Base-by-base conservation (phyloP, 2,329 filamentous ascomycete species). In the Aulographum hederae region DNA sequence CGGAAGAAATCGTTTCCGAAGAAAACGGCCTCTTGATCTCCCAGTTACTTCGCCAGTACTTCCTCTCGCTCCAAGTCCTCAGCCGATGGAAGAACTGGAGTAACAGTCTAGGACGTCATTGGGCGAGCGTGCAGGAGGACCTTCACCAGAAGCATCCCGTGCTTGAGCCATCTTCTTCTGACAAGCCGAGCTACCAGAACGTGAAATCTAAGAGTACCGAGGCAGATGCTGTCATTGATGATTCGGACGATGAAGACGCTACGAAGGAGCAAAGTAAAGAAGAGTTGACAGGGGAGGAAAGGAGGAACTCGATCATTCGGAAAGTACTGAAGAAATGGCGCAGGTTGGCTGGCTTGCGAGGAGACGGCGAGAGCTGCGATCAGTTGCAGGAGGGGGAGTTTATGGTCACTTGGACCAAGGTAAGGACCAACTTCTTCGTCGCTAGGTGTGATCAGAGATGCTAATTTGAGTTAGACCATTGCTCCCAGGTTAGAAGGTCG, bases 11-110 rank as follows among this genome's bases (percentile, higher is more conserved):
- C 12, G 74, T 93, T 4, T 73, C 72, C 18, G 82, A 92, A 45
- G 84, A 94, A 48, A 85, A 79, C 41, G 85, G 84, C 3, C 73
- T 91, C 12, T 63, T 93, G 34, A 80, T 93, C 43, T 84, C 78
- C 30, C 80, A 78, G 46, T 74, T 94, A 50, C 63, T 94, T 14
- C 71, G 84, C 10, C 84, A 93, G 48, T 93, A 92, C 53, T 93
- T 93, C 53, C 77, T 92, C 66, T 78, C 74, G 5, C 62, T 92
- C 27, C 79, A 80, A 34, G 76, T 85, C 1, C 57, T 92, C 17
- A 79, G 81, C 13, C 70, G 71, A 43, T 93, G 84, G 84, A 72
- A 69, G 37, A 64, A 72, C 35, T 78, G 78, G 59, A 68, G 74
- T 11, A 58, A 65, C 1, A 64, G 62, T 36, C 60, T 80, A 46